Conservation (phyloP, 352 stramenopile genomes). For the Blastocystis sp. region DNA sequence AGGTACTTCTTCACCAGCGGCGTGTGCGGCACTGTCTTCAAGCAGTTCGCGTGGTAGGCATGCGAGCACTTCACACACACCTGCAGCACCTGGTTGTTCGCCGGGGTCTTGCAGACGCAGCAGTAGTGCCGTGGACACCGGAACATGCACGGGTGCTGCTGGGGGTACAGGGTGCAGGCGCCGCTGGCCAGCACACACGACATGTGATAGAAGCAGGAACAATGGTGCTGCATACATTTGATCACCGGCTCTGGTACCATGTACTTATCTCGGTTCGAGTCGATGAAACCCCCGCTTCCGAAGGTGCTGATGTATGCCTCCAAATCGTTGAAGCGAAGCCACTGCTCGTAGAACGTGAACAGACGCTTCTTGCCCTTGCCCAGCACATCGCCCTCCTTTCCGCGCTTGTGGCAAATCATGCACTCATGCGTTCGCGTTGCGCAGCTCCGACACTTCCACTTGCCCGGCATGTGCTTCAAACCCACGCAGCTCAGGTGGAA, state of each 20-base stretch:
- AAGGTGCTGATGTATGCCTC: slow-evolving; percentile 27
- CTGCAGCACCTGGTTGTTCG: slow-evolving; percentile 38
- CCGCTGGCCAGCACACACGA: slow-evolving; percentile 77
- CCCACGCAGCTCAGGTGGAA: slow-evolving; percentile 84
- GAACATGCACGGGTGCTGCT: slow-evolving; percentile 78
- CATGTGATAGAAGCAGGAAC: slow-evolving; percentile 84
- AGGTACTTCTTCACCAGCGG: slow-evolving; percentile 81
- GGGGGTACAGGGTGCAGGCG: slow-evolving; percentile 81
- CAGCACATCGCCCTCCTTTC: slow-evolving; percentile 78
- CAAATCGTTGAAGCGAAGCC: slow-evolving; percentile 62
- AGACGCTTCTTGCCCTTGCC: slow-evolving; percentile 76
- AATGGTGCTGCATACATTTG: slow-evolving; percentile 84
- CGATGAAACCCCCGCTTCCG: slow-evolving; percentile 60
- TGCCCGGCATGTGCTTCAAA: slow-evolving; percentile 79
- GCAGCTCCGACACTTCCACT: slow-evolving; percentile 84
- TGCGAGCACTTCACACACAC: slow-evolving; percentile 81
- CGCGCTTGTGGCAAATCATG: slow-evolving; percentile 83
- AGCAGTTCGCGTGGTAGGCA: slow-evolving; percentile 79
- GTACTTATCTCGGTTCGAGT: slow-evolving; percentile 37
- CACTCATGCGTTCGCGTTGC: slow-evolving; percentile 82
- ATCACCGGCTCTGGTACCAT: slow-evolving; percentile 75
- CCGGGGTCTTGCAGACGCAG: slow-evolving; percentile 74
- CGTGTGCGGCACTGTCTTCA: slow-evolving; percentile 78
- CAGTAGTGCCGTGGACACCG: slow-evolving; percentile 84
- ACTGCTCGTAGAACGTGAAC: slow-evolving; percentile 67